These are phyloP conservation scores for Podospora didyma DNA, from an alignment of 495 filamentous ascomycete genomes.

Conservation along the genomic window DNA sequence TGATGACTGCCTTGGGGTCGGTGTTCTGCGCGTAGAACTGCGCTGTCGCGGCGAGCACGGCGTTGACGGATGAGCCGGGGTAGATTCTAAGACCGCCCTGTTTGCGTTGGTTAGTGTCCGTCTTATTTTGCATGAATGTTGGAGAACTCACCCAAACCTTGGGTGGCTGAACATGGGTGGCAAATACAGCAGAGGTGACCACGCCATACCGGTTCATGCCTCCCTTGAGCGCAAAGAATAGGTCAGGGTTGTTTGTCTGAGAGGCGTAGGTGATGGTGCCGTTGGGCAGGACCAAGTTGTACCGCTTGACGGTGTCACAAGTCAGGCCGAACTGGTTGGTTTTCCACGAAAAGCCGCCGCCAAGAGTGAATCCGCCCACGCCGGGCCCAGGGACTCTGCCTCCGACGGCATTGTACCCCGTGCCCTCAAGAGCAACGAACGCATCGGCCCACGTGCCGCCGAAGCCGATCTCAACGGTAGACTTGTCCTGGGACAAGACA, in stretches of 20 bases:
- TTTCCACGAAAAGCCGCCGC: constrained; percentile 29
- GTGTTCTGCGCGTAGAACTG: constrained; percentile 42
- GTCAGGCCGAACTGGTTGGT: constrained; percentile 26
- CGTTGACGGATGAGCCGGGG: constrained; percentile 13
- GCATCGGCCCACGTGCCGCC: constrained; percentile 19
- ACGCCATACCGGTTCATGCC: constrained; percentile 49
- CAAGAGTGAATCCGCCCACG: constrained; percentile 25
- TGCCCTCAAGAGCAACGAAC: constrained; percentile 11
- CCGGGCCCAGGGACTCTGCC: constrained; percentile 22
- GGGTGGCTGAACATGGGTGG: constrained; percentile 36
- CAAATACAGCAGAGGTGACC: constrained; percentile 47
- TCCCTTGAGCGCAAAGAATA: constrained; percentile 57
- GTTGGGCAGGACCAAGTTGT: constrained; percentile 23
- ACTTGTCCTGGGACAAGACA: constrained; percentile 25
- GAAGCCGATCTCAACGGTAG: constrained; percentile 44
- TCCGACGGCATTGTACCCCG: constrained; percentile 21
- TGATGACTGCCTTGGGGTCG: constrained; percentile 44
- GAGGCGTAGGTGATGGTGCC: constrained; percentile 21
- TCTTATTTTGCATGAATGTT: too few relatives aligned
- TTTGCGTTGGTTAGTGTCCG: background rate
- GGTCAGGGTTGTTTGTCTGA: constrained; percentile 36
- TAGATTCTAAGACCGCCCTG: constrained; percentile 47
- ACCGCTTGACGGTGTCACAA: constrained; percentile 19
- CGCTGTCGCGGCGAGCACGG: constrained; percentile 49
- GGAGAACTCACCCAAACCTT: constrained; percentile 13